Evolutionary conservation across 352 stramenopile species (phyloP), one percentile per base, ranked within the genome.

Genomic region (Phytophthora boehmeriae): DNA sequence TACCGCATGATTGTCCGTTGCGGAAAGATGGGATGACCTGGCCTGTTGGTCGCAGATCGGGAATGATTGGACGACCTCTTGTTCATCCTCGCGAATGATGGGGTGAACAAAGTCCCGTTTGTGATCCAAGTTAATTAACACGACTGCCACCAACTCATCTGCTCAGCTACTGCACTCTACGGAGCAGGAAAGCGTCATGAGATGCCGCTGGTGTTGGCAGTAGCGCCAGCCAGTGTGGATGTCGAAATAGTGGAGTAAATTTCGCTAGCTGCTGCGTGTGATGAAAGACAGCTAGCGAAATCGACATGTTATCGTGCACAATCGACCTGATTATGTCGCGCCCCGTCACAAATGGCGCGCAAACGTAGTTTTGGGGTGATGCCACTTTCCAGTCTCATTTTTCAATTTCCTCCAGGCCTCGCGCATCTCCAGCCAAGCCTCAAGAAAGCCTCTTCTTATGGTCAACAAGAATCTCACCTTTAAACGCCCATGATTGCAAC

Each of bases 401-500:
- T 54, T 35, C 34, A 35, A 54, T 55, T 53, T 27, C 17, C 54
- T 48, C 54, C 35, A 8, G 8, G 5, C 32, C 5, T 1, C 22
- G 28, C 17, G 54, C 38, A 44, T 4, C n/a, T 44, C 16, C 38
- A n/a, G n/a, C n/a, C n/a, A 22, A 44, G 38, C 38, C 43, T 14
- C 17, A 4, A 22, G 44, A 45, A 35, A 27, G 10, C 5, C 8
- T 50, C 38, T 54, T 49, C n/a, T 35, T 11, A 63, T 55, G 44
- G 34, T 23, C n/a, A 49, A 2, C 14, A 32, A 19, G n/a, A 44
- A 23, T 25, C 35, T 23, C 23, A n/a, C 45, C 5, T 16, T 47
- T 54, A n/a, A 3, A 32, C 25, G 23, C 34, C 41, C 27, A 63
- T 63, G 45, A 63, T 63, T 32, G 45, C 45, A 54, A 34, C 44